These are phyloP conservation scores for Dendrothele bispora DNA, from an alignment of 768 basidiomycete genomes.

Conservation along the genomic window DNA sequence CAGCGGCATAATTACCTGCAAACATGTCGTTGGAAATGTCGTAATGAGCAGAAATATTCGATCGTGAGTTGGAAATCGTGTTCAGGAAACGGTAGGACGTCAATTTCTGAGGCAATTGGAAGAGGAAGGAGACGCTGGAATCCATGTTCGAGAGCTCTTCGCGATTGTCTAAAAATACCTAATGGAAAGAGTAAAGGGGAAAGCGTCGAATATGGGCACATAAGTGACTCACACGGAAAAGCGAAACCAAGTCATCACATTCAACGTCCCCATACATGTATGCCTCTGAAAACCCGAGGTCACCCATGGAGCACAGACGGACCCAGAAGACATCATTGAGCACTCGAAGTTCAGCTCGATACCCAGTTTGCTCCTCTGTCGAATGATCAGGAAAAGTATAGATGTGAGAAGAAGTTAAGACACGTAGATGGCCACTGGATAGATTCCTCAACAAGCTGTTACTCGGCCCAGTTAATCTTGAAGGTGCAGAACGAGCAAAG, in stretches of 20 bases:
- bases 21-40: constrained; percentile 82
- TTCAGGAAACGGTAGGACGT: constrained; percentile 67
- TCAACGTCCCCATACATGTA: constrained; percentile 81
- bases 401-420: constrained; percentile 43
- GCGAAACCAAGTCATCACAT: constrained; percentile 59
- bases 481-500: constrained; percentile 6
- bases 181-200: neutral
- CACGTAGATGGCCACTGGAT: constrained; percentile 45
- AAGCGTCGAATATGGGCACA: too few relatives aligned
- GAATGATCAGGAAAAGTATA: constrained; percentile 41
- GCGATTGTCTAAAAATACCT: constrained; percentile 67
- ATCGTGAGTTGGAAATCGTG: constrained; percentile 61
- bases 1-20: constrained; percentile 35
- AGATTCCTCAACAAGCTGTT: constrained; percentile 46
- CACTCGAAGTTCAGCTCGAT: constrained; percentile 47
- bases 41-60: constrained; percentile 76
- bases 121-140: constrained; percentile 52
- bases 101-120: constrained; percentile 52
- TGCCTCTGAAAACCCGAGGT: constrained; percentile 74
- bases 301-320: constrained; percentile 56
- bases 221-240: constrained; percentile 52
- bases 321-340: constrained; percentile 58
- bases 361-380: constrained; percentile 15
- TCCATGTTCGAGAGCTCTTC: constrained; percentile 48
- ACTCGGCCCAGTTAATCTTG: neutral